phyloP scores from a whole-genome alignment of 2,329 filamentous ascomycete genomes.

The Talaromyces rugulosus region DNA sequence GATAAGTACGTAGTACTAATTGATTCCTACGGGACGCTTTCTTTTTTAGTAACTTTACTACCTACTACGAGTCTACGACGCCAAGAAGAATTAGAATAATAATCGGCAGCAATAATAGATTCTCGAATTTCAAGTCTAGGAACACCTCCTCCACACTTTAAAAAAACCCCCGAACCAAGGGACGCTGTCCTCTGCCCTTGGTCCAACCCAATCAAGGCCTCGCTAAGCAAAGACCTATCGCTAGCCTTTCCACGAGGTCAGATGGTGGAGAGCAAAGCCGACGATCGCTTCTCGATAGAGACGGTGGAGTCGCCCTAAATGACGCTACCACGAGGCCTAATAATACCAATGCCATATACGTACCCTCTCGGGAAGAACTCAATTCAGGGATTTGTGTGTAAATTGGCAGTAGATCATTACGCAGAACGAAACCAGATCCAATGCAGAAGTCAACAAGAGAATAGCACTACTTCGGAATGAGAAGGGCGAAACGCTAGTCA shows the following conservation, averaged over 20 bases:
- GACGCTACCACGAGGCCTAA: background rate
- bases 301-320: background rate
- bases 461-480: background rate
- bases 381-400: background rate
- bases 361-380: background rate
- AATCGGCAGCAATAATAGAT: background rate
- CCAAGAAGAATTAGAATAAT: background rate
- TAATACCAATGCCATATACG: background rate
- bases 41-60: background rate
- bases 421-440: background rate
- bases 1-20: background rate
- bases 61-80: background rate
- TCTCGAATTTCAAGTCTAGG: background rate
- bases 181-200: background rate
- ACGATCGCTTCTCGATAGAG: background rate
- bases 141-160: background rate
- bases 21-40: background rate
- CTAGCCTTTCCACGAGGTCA: background rate
- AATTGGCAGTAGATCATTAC: background rate
- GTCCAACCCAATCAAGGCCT: background rate
- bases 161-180: background rate
- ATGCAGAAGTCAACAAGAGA: background rate
- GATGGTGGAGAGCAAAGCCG: background rate
- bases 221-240: background rate
- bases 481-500: background rate